These are phyloP conservation scores for Yamadazyma jaroonii DNA, from an alignment of 1,139 yeast species.

Conservation along the genomic window DNA sequence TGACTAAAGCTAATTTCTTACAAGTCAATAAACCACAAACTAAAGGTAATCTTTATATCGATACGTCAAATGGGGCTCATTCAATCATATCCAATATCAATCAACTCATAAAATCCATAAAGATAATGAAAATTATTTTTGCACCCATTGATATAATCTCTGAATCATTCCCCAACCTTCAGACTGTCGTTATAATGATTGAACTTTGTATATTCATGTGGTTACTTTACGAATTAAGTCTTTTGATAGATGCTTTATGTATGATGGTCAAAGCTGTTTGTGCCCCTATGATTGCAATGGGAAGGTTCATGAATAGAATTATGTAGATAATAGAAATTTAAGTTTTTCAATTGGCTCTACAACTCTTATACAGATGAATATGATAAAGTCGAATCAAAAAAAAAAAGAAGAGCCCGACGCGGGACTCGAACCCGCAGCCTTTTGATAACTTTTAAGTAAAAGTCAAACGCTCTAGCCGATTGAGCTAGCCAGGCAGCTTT, in stretches of 20 bases:
- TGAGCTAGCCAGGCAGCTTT: constrained; percentile 15
- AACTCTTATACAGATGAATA: too few relatives aligned
- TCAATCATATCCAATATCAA: constrained; percentile 30
- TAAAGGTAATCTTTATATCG: constrained; percentile 7
- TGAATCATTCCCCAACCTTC: constrained; percentile 37
- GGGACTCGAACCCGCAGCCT: constrained; percentile 20
- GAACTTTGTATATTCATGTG: constrained; percentile 42
- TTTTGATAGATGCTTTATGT: constrained; percentile 44
- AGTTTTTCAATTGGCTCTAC: too few relatives aligned
- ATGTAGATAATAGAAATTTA: constrained; percentile 22
- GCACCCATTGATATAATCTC: constrained; percentile 44
- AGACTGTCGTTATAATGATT: constrained; percentile 36
- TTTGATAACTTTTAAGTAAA: constrained; percentile 13
- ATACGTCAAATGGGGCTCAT: constrained; percentile 17
- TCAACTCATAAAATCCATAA: constrained; percentile 32
- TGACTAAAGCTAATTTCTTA: too few relatives aligned
- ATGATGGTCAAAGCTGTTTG: constrained; percentile 48
- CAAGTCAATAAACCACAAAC: neutral
- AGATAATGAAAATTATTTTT: constrained; percentile 36
- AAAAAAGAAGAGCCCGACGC: constrained; percentile 17
- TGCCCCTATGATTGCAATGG: constrained; percentile 50
- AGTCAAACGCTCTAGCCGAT: constrained; percentile 17
- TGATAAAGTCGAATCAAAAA: neutral
- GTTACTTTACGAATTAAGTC: constrained; percentile 43
- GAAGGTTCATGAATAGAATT: constrained; percentile 42